These are phyloP conservation scores for Aureobasidium sp. DNA, from an alignment of 2,329 filamentous ascomycete genomes.

Conservation along the genomic window DNA sequence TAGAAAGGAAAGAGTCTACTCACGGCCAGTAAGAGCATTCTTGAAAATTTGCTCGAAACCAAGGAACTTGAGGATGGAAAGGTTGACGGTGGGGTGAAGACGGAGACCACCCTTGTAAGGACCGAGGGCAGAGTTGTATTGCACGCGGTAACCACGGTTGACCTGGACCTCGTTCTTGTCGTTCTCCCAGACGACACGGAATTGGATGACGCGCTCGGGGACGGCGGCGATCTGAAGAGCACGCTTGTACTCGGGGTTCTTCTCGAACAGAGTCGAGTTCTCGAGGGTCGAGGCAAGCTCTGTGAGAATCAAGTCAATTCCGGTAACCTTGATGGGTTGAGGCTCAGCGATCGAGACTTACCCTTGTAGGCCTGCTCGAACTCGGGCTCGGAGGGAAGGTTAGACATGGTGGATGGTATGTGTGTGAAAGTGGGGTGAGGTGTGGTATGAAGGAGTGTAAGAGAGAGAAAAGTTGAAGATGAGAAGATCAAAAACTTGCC, in stretches of 20 bases:
- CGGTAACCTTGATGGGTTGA: slow-evolving; percentile 1
- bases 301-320: slow-evolving; percentile 33
- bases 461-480: slow-evolving; percentile 3
- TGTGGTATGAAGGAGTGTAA: background rate
- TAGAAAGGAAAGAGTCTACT: slow-evolving; percentile 35
- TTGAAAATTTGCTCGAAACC: slow-evolving; percentile 99
- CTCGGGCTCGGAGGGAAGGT: slow-evolving; percentile 84
- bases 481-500: background rate
- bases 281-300: slow-evolving; percentile 94
- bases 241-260: slow-evolving; percentile 90
- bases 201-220: slow-evolving; percentile 93
- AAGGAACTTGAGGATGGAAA: slow-evolving; percentile 82
- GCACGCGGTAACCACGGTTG: slow-evolving; percentile 92
- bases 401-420: slow-evolving; percentile 42
- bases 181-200: slow-evolving; percentile 95
- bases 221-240: slow-evolving; percentile 82
- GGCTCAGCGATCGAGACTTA: slow-evolving; percentile 38
- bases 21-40: slow-evolving; percentile 93
- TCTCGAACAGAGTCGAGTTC: slow-evolving; percentile 84
- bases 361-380: slow-evolving; percentile 98
- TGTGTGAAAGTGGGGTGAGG: background rate
- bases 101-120: slow-evolving; percentile 97
- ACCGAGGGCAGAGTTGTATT: slow-evolving; percentile 96
- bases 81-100: slow-evolving; percentile 84
- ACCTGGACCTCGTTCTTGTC: slow-evolving; percentile 83